These are phyloP conservation scores for Infundibulicybe gibba DNA, from an alignment of 768 basidiomycete genomes.

Conservation along the genomic window DNA sequence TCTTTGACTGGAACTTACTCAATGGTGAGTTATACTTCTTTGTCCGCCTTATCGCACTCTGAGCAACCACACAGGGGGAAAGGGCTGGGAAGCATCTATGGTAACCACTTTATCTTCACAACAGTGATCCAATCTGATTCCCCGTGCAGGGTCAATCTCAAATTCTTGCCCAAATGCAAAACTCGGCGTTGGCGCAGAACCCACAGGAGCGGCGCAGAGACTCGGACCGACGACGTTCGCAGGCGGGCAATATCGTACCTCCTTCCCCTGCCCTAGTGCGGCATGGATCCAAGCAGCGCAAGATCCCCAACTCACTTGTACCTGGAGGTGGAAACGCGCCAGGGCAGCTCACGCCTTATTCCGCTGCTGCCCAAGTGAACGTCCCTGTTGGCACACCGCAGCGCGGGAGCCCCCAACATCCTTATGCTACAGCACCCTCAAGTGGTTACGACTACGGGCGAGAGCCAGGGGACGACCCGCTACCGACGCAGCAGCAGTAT, in stretches of 20 bases:
- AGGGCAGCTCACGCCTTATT: conserved; percentile 67
- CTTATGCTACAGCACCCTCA: conserved; percentile 61
- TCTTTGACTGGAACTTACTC: conserved; percentile 95
- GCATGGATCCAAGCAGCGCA: conserved; percentile 69
- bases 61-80: conserved; percentile 53
- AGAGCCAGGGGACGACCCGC: conserved; percentile 51
- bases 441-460: conserved; percentile 57
- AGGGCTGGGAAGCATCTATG: conserved; percentile 88
- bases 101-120: conserved; percentile 27
- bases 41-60: conserved; percentile 1
- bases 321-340: conserved; percentile 47
- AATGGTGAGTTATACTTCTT: conserved; percentile 51
- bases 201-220: conserved; percentile 59
- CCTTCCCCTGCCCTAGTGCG: conserved; percentile 80
- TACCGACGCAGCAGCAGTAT: conserved; percentile 56
- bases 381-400: conserved; percentile 60
- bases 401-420: conserved; percentile 53
- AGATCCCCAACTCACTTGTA: conserved; percentile 55
- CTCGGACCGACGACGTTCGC: conserved; percentile 49
- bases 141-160: conserved; percentile 54
- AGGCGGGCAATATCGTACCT: conserved; percentile 55
- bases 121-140: conserved; percentile 3
- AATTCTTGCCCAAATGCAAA: conserved; percentile 64
- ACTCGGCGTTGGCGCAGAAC: conserved; percentile 30
- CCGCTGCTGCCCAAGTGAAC: conserved; percentile 71